These are phyloP conservation scores for Schwanniomyces occidentalis DNA, from an alignment of 805 yeast species.

Conservation along the genomic window DNA sequence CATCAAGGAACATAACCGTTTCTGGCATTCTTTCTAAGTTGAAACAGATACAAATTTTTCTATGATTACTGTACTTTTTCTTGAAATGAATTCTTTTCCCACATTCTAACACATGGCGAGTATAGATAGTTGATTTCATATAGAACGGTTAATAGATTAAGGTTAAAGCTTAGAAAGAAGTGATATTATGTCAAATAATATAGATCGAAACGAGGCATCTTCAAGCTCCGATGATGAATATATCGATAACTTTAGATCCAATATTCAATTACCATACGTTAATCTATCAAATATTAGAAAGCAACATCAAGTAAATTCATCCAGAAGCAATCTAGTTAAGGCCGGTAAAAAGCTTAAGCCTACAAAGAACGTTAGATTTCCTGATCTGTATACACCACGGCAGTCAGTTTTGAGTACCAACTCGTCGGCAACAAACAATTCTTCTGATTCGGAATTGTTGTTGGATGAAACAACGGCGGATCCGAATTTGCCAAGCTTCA, in stretches of 20 bases:
- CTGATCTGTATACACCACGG: conserved; percentile 24
- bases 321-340: conserved; percentile 25
- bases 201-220: conserved; percentile 6
- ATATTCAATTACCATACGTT: conserved; percentile 32
- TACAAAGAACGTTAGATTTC: conserved; percentile 27
- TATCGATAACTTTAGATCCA: conserved; percentile 21
- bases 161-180: no score
- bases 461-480: conserved; percentile 7
- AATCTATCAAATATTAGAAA: conserved; percentile 17
- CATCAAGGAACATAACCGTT: no score
- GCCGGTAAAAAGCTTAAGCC: conserved; percentile 22
- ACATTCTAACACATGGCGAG: no score
- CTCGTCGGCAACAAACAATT: conserved; percentile 22
- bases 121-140: no score
- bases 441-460: conserved; percentile 18
- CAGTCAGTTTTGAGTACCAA: conserved; percentile 27
- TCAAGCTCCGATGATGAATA: conserved; percentile 35
- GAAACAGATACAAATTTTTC: no score
- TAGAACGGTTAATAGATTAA: no score
- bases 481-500: conserved; percentile 23
- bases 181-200: conserved; percentile 3
- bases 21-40: no score
- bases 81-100: no score
- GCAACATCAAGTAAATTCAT: conserved; percentile 13
- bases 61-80: no score